These are phyloP conservation scores for Candida freyschussii DNA, from an alignment of 1,139 yeast genomes.

Conservation along the genomic window DNA sequence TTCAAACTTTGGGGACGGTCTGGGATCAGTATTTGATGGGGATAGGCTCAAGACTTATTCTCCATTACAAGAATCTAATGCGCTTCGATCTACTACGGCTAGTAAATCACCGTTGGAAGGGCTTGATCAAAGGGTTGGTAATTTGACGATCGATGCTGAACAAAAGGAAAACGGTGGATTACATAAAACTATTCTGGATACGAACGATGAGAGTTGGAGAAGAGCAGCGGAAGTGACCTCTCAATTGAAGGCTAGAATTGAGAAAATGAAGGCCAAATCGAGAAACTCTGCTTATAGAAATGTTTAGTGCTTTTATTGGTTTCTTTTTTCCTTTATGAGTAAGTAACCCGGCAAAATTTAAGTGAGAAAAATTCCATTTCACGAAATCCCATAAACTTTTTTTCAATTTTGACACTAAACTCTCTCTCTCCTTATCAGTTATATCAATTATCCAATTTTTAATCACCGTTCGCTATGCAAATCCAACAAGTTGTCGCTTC, in stretches of 20 bases:
- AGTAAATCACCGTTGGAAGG: slow-evolving; percentile 17
- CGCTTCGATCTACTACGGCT: slow-evolving; percentile 4
- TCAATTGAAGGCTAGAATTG: slow-evolving; percentile 80
- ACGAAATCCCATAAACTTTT: neutral
- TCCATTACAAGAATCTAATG: slow-evolving; percentile 22
- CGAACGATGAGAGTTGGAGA: slow-evolving; percentile 73
- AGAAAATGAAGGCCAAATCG: slow-evolving; percentile 76
- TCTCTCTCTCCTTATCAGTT: slow-evolving; percentile 1
- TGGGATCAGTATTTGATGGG: no score
- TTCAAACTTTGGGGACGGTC: slow-evolving; percentile 3
- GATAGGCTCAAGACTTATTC: slow-evolving; percentile 11
- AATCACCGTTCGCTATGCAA: slow-evolving; percentile 21
- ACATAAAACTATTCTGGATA: slow-evolving; percentile 27
- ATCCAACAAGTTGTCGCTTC: slow-evolving; percentile 27
- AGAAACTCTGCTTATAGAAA: slow-evolving; percentile 25
- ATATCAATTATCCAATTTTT: slow-evolving; percentile 1
- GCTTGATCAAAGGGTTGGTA: slow-evolving; percentile 22
- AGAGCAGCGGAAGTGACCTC: slow-evolving; percentile 88
- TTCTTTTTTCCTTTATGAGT: neutral
- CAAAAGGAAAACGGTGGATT: slow-evolving; percentile 22
- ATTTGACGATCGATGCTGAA: slow-evolving; percentile 20
- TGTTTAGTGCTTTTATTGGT: slow-evolving; percentile 2
- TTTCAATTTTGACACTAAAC: slow-evolving; percentile 1
- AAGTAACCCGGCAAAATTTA: neutral
- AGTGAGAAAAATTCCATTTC: neutral